Conservation (phyloP, 208 protist species). For the Trypanosoma rangeli region DNA sequence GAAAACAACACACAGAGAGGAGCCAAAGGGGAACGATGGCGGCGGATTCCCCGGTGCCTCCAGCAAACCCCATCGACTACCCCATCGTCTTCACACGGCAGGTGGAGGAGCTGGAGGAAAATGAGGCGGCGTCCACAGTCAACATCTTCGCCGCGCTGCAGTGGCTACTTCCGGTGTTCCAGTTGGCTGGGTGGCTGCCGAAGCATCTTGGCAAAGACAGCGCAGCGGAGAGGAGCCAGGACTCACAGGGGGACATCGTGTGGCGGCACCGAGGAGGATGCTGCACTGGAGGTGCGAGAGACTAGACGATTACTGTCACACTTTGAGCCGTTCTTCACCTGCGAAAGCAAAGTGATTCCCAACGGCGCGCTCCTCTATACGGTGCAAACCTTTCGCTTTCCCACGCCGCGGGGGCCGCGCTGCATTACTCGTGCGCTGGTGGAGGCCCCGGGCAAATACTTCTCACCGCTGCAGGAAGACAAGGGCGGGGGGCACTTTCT, state of each 20-base stretch:
- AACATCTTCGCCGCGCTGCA: constrained; percentile 51
- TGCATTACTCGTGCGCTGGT: constrained; percentile 61
- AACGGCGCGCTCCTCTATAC: constrained; percentile 52
- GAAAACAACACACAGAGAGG: not conserved
- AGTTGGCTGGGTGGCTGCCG: constrained; percentile 49
- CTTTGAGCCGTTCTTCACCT: constrained; percentile 57
- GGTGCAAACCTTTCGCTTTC: constrained; percentile 54
- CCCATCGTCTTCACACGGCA: constrained; percentile 31
- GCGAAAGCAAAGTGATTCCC: constrained; percentile 48
- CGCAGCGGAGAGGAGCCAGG: not conserved
- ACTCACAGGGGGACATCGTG: not conserved
- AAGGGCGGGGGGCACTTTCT: constrained; percentile 65
- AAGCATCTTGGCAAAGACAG: constrained; percentile 4
- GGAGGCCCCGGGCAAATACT: constrained; percentile 55
- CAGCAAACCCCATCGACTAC: constrained; percentile 32
- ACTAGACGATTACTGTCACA: constrained; percentile 33
- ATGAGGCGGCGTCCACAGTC: constrained; percentile 19
- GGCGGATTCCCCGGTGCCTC: not conserved
- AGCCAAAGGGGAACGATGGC: not conserved
- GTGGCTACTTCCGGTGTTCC: constrained; percentile 60
- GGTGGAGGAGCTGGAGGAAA: constrained; percentile 5
- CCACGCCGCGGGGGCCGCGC: constrained; percentile 63
- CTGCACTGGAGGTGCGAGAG: constrained; percentile 1
- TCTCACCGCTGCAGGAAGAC: constrained; percentile 57
- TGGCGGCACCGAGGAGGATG: not conserved